phyloP scores from a whole-genome alignment of 2,329 filamentous ascomycete species.

The Colletotrichum sp. region DNA sequence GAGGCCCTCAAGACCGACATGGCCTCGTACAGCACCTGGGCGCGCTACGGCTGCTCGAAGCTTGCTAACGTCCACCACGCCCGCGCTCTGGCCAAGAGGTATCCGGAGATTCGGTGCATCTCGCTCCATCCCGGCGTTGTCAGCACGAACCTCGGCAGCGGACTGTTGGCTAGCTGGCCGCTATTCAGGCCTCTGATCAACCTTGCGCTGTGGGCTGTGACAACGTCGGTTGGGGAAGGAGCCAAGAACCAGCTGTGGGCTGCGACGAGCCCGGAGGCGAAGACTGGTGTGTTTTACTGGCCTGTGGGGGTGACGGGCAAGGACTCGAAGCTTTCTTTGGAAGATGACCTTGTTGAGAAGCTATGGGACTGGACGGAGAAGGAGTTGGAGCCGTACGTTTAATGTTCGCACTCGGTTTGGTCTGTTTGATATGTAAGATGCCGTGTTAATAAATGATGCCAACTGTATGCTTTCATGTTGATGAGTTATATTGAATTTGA shows the following conservation, averaged over 20 bases:
- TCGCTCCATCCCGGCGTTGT: conserved; percentile 50
- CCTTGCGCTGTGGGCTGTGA: neutral
- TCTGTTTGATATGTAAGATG: neutral
- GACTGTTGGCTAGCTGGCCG: neutral
- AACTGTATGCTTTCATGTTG: neutral
- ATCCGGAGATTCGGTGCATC: conserved; percentile 46
- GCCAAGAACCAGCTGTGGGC: conserved; percentile 24
- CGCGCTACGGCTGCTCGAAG: conserved; percentile 51
- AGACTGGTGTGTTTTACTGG: conserved; percentile 37
- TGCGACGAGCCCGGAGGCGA: conserved; percentile 6
- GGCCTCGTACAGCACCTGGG: conserved; percentile 38
- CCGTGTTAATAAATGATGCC: neutral
- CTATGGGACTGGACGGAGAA: conserved; percentile 42
- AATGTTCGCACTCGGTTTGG: neutral
- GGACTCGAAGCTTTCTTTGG: conserved; percentile 24
- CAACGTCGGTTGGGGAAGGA: neutral
- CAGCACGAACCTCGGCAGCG: conserved; percentile 29
- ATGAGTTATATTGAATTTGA: neutral
- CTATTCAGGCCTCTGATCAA: neutral
- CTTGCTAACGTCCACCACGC: conserved; percentile 31
- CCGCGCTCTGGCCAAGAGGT: conserved; percentile 30
- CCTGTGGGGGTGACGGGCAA: conserved; percentile 32
- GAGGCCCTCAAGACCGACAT: conserved; percentile 24
- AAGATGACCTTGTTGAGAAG: conserved; percentile 32
- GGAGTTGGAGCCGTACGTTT: conserved; percentile 27